Base-by-base conservation (phyloP, 768 basidiomycete genomes). In the Boletellus emodensis region DNA sequence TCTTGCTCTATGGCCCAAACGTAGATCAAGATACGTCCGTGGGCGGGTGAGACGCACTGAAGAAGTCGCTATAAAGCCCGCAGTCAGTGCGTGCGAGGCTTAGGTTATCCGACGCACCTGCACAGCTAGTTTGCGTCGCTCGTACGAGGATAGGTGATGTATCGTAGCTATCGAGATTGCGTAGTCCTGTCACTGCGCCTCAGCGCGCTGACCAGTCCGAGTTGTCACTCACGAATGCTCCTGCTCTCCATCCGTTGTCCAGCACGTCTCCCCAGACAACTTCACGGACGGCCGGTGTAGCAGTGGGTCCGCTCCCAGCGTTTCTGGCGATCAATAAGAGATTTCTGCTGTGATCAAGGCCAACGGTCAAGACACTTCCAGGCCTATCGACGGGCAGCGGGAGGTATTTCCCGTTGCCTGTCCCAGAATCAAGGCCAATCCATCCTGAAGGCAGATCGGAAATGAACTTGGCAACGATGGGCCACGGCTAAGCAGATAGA, bases 1-100 rank as follows among this genome's bases (percentile, higher is more conserved):
- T 95, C 91, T 71, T 99, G 96, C 60, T 97, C 93, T 52, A 88
- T 80, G 1, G 95, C 94, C 96, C 96, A 99, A 32, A 98, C 96
- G 58, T 96, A 96, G 54, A 98, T 85, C 48, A 99, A 72, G 36
- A 92, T 71, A 10, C 91, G 84, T 9, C 93, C 91, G 55, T 89
- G 83, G 2, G 57, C 46, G 1, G 84, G 75, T 0, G 84, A 84
- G 34, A 93, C 82, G 22, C 75, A 73, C 57, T 81, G 74, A 18
- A 92, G 64, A 15, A 91, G 72, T 46, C 80, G 74, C 85, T 90
- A 53, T 6, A 41, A 34, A 39, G 15, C 26, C 18, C 33, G 39
- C 11, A 15, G 41, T 55, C 30, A 52, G 32, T 14, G 12, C 30
- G 24, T 34, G 30, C 24, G 36, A 41, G 43, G 46, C 37, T 12